A percentile compares a stretch with the other conserved stretches of the same genome.
These are phyloP conservation scores for Canavalia ensiformis DNA, from an alignment of 306 rosid species.

Conservation along the genomic window DNA sequence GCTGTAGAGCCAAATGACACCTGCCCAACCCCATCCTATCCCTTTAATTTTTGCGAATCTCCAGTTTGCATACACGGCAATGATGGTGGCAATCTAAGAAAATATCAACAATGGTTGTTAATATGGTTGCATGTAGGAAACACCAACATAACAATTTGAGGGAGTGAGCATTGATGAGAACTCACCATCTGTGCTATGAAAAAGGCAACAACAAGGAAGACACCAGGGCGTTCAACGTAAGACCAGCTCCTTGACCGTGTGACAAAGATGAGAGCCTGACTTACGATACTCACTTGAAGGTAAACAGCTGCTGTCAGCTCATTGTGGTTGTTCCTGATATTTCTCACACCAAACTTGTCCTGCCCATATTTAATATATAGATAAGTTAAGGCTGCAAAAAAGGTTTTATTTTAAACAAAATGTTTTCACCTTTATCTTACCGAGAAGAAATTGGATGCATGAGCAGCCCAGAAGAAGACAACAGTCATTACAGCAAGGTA, in stretches of 20 bases:
- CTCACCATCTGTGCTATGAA: constrained; percentile 79
- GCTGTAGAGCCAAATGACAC: constrained; percentile 85
- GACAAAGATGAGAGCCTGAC: constrained; percentile 95
- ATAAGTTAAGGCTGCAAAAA: background rate
- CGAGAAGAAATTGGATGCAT: constrained; percentile 71
- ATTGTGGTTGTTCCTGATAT: constrained; percentile 49
- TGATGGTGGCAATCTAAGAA: constrained; percentile 70
- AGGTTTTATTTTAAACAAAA: background rate
- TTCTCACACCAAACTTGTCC: constrained; percentile 77
- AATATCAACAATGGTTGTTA: background rate
- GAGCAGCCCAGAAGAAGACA: constrained; percentile 82
- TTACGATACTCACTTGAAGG: constrained; percentile 90
- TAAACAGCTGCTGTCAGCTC: constrained; percentile 90
- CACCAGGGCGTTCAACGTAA: constrained; percentile 85
- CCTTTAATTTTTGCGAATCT: constrained; percentile 73
- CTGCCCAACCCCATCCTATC: constrained; percentile 98
- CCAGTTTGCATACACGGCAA: constrained; percentile 91
- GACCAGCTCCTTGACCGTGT: constrained; percentile 92
- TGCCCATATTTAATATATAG: constrained; percentile 29
- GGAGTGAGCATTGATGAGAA: background rate
- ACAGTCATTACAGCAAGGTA: constrained; percentile 91
- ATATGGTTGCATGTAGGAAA: background rate
- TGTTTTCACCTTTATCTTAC: constrained; percentile 47
- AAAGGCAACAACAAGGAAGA: constrained; percentile 68
- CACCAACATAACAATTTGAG: too few relatives aligned